These are phyloP conservation scores for Fusarium sterilihyphosum DNA, from an alignment of 2,329 filamentous ascomycete genomes.

Conservation along the genomic window DNA sequence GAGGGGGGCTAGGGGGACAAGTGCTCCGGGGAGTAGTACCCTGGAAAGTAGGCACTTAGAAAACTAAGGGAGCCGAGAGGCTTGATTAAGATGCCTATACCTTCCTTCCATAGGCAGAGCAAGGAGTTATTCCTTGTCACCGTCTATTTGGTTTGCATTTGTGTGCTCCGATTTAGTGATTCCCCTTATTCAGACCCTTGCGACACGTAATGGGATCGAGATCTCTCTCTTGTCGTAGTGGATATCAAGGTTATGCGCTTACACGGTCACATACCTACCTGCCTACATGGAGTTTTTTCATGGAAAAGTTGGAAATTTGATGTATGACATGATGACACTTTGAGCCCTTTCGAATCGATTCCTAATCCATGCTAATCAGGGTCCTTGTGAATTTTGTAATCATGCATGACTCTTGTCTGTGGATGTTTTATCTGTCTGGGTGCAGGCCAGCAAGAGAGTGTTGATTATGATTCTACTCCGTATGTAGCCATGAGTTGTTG, in stretches of 20 bases:
- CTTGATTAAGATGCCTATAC: not conserved
- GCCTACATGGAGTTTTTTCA: slow-evolving; percentile 19
- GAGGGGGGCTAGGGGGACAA: slow-evolving; percentile 4
- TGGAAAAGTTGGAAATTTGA: slow-evolving; percentile 26
- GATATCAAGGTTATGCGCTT: slow-evolving; percentile 27
- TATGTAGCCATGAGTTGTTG: not conserved
- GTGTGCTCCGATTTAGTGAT: not conserved
- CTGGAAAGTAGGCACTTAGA: not conserved
- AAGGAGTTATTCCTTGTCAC: slow-evolving; percentile 14
- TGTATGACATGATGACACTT: not conserved
- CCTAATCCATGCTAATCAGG: slow-evolving; percentile 16
- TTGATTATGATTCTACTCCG: not conserved
- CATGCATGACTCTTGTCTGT: not conserved
- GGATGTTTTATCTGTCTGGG: not conserved
- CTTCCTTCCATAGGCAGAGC: not conserved
- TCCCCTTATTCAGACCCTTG: slow-evolving; percentile 16
- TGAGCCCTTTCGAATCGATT: not conserved
- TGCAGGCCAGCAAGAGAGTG: not conserved
- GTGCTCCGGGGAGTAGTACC: slow-evolving; percentile 17
- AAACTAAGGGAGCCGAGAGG: not conserved
- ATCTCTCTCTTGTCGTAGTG: slow-evolving; percentile 13
- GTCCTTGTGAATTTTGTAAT: not conserved
- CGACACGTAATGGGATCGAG: slow-evolving; percentile 27
- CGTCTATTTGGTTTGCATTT: slow-evolving; percentile 2
- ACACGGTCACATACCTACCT: not conserved